Evolutionary conservation across 805 yeast genomes (phyloP), one percentile per base, ranked within the genome.

Genomic region (Candida tammaniensis): DNA sequence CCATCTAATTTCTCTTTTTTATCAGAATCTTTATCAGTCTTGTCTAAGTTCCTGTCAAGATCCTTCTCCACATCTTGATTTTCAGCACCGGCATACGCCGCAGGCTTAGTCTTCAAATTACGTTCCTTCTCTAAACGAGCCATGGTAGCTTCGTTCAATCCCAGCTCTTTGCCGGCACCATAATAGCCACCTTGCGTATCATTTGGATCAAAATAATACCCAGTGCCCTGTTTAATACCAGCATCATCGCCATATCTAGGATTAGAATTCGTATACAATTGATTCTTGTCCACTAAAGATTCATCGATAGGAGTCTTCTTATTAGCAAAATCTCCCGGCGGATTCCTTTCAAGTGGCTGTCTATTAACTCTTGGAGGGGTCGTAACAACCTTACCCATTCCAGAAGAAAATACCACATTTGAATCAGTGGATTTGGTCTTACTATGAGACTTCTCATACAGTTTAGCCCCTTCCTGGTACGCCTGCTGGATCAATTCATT

Each of bases 161-260:
- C 33, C 14, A 22, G 11, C 10, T 13, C 12, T 7, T 8, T 5
- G 5, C 25, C 32, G 12, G n/a, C 11, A 24, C 42, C 36, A 33
- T 43, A 43, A 27, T 33, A 33, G 14, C 64, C 62, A 17, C 63
- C 64, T 40, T 61, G 66, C 21, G 67, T 59, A 42, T 61, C 67
- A 39, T 42, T 49, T 9, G 68, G 67, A 31, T 60, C 57, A 38
- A 48, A 62, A 38, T 52, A 62, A 31, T 45, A 43, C 9, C 68
- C 68, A 8, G 47, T 41, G 19, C 68, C 68, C 22, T 49, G 36
- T 7, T 36, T 45, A 11, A 46, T 45, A 22, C 37, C 41, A 17
- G 68, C 64, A 27, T 54, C 60, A 36, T 59, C 51, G 17, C 49
- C 52, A 42, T 60, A 62, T 4, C 36, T 35, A 3, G 63, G 64